Percentiles rank a stretch among this genome's conserved stretches.
Conservation (phyloP, 805 yeast genomes). For the Candida glaebosa region DNA sequence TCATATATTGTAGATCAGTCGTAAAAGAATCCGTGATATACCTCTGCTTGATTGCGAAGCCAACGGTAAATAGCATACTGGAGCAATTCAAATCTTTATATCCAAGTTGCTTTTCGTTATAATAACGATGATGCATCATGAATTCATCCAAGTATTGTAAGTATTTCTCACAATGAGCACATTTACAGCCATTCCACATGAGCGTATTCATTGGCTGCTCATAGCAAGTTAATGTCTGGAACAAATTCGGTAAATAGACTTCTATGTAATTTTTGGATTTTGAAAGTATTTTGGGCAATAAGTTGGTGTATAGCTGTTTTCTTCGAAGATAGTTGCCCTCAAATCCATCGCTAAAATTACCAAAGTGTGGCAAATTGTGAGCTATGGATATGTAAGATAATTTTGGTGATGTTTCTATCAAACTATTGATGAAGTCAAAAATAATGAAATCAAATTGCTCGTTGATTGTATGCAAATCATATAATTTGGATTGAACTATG, state of each 20-base stretch:
- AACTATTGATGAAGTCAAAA: constrained; percentile 24
- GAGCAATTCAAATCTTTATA: constrained; percentile 62
- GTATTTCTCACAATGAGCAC: constrained; percentile 50
- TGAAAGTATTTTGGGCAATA: constrained; percentile 40
- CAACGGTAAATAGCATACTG: constrained; percentile 51
- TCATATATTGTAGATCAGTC: constrained; percentile 11
- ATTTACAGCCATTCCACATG: constrained; percentile 76
- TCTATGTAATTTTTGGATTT: constrained; percentile 27
- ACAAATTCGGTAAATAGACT: constrained; percentile 55
- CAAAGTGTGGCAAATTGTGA: constrained; percentile 58
- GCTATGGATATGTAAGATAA: constrained; percentile 46
- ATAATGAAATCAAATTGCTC: constrained; percentile 48
- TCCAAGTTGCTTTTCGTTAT: constrained; percentile 39
- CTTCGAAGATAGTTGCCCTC: constrained; percentile 73
- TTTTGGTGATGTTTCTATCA: constrained; percentile 15
- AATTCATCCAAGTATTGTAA: constrained; percentile 56
- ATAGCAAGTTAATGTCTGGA: constrained; percentile 61
- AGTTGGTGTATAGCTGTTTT: constrained; percentile 45
- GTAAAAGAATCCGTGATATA: constrained; percentile 11
- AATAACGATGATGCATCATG: constrained; percentile 62
- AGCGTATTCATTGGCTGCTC: constrained; percentile 68
- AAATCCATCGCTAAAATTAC: constrained; percentile 57
- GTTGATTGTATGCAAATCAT: constrained; percentile 23
- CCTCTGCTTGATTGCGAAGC: constrained; percentile 41
- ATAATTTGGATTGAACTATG: constrained; percentile 28